Evolutionary conservation across 2,329 filamentous ascomycete species (phyloP).

Genomic region (Penicillium sp.): DNA sequence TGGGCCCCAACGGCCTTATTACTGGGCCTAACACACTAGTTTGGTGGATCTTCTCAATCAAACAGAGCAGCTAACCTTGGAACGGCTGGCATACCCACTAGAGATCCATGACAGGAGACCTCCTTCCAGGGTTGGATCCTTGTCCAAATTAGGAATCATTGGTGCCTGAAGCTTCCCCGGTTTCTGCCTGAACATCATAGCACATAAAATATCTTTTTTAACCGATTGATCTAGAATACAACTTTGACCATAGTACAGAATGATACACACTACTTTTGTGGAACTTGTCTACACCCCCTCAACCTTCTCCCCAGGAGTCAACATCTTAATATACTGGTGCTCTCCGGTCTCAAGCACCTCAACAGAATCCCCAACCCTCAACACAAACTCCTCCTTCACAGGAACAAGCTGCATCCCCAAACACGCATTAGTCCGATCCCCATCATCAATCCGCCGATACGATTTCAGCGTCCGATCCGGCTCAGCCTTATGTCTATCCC

Average conservation of each 20-base stretch:
- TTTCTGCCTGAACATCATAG: background rate
- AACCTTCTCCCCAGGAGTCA: slow-evolving; percentile 35
- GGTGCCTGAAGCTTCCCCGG: background rate
- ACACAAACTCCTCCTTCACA: slow-evolving; percentile 32
- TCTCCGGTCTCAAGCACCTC: slow-evolving; percentile 44
- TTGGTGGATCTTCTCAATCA: too few species aligned
- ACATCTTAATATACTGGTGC: slow-evolving; percentile 47
- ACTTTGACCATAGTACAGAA: background rate
- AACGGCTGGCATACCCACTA: background rate
- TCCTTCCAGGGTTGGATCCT: background rate
- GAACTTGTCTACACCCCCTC: slow-evolving; percentile 23
- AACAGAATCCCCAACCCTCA: slow-evolving; percentile 42
- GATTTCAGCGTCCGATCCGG: slow-evolving; percentile 51
- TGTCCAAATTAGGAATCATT: background rate
- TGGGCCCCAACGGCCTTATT: too few species aligned
- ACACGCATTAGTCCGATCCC: slow-evolving; percentile 50
- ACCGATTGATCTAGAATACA: background rate
- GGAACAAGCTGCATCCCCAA: slow-evolving; percentile 55
- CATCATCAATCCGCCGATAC: slow-evolving; percentile 53
- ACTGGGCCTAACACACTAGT: too few species aligned
- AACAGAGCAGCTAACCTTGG: too few species aligned
- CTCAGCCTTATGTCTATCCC: slow-evolving; percentile 48
- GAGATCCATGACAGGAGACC: too few species aligned
- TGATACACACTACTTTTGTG: background rate
- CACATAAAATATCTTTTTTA: background rate